Percentiles rank a stretch among this genome's conserved stretches.
Evolutionary conservation across 177 flowering plant species (phyloP).

Genomic region (Tripterygium wilfordii): DNA sequence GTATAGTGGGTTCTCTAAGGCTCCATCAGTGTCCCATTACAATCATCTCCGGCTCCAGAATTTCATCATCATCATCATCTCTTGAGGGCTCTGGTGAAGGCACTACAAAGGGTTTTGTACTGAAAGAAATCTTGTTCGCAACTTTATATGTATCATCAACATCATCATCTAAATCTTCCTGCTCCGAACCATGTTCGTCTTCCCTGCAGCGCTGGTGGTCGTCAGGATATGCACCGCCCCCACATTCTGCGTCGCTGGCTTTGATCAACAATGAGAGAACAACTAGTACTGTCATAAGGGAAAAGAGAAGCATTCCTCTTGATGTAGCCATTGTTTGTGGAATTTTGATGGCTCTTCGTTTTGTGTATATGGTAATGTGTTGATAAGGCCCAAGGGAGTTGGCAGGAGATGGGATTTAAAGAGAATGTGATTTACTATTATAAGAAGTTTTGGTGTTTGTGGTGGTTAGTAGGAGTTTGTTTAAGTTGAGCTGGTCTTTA

Average conservation of each 20-base stretch:
- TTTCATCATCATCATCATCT: neutral
- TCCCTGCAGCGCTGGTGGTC: constrained; percentile 5
- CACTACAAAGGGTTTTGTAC: neutral
- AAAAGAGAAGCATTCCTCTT: constrained; percentile 9
- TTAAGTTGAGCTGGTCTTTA: constrained; percentile 17
- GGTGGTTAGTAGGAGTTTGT: neutral
- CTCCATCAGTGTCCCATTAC: constrained; percentile 5
- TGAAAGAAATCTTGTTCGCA: neutral
- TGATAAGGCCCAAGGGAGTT: neutral
- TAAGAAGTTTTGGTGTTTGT: neutral
- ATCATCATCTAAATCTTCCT: constrained; percentile 14
- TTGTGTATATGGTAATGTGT: neutral
- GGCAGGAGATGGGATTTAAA: constrained; percentile 2
- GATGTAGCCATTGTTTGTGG: constrained; percentile 11
- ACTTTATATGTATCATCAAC: constrained; percentile 19
- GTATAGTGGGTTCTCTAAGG: too few species aligned
- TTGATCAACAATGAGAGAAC: constrained; percentile 4
- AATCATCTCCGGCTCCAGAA: neutral
- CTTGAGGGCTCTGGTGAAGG: neutral
- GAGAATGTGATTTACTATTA: constrained; percentile 1
- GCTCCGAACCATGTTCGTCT: neutral
- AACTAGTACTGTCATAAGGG: constrained; percentile 7
- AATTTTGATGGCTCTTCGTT: too few species aligned
- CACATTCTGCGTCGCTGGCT: neutral
- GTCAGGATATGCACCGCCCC: neutral